Evolutionary conservation across 805 yeast genomes (phyloP).

Genomic region (Teunomyces panamensis): DNA sequence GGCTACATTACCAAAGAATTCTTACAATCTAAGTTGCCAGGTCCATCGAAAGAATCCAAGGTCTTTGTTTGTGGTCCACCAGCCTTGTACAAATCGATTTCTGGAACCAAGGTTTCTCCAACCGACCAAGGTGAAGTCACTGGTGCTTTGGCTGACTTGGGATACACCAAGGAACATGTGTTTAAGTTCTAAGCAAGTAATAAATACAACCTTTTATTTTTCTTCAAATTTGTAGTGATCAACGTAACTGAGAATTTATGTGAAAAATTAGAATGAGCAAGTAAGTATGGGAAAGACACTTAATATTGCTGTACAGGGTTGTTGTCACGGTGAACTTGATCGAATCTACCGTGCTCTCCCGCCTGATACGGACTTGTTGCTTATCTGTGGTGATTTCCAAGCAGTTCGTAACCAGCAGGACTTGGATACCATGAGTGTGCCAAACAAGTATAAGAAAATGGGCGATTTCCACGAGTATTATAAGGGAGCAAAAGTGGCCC

Average conservation of each 20-base stretch:
- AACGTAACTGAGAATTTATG: no score
- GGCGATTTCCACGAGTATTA: slow-evolving; percentile 84
- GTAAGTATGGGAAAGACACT: not conserved
- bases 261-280: not conserved
- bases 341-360: slow-evolving; percentile 44
- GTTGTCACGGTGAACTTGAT: slow-evolving; percentile 81
- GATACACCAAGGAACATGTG: slow-evolving; percentile 82
- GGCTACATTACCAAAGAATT: slow-evolving; percentile 82
- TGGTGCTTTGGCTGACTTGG: slow-evolving; percentile 85
- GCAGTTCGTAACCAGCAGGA: slow-evolving; percentile 66
- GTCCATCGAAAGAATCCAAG: slow-evolving; percentile 57
- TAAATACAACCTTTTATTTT: not conserved
- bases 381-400: slow-evolving; percentile 92
- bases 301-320: slow-evolving; percentile 76
- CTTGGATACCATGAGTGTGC: slow-evolving; percentile 69
- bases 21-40: slow-evolving; percentile 58
- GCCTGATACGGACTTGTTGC: slow-evolving; percentile 36
- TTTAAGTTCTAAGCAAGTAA: slow-evolving; percentile 64
- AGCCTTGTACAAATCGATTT: slow-evolving; percentile 78
- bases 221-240: not conserved
- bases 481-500: slow-evolving; percentile 57
- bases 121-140: slow-evolving; percentile 91
- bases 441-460: slow-evolving; percentile 65
- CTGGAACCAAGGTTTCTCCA: slow-evolving; percentile 84
- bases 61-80: slow-evolving; percentile 97